A percentile compares a stretch with the other conserved stretches of the same genome.
Conservation (phyloP, 1,284 basidiomycete genomes). For the Cystobasidium pallidum region DNA sequence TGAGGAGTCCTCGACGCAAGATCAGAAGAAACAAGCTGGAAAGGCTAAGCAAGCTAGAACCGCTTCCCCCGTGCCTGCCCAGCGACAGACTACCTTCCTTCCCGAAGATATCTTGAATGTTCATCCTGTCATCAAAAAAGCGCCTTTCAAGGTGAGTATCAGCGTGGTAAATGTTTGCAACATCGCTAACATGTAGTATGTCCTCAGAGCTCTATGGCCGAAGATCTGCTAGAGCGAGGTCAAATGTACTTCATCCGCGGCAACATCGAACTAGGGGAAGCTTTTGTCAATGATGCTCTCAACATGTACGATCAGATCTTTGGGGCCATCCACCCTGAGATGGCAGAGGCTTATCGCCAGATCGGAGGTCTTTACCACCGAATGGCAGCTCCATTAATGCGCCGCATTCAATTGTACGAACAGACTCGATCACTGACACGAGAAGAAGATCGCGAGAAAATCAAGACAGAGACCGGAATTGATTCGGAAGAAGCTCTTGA, state of each 20-base stretch:
- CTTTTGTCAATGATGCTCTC: slow-evolving; percentile 63
- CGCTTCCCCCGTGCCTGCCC: slow-evolving; percentile 48
- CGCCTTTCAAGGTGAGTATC: slow-evolving; percentile 58
- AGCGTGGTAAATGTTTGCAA: too few relatives aligned
- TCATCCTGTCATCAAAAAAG: slow-evolving; percentile 62
- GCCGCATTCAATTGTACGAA: slow-evolving; percentile 43
- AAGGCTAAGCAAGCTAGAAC: slow-evolving; percentile 54
- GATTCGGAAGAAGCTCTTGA: slow-evolving; percentile 47
- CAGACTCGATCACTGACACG: not conserved
- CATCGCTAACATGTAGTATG: slow-evolving; percentile 19
- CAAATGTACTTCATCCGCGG: slow-evolving; percentile 61
- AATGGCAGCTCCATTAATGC: slow-evolving; percentile 43
- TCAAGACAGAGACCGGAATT: slow-evolving; percentile 35
- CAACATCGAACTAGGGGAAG: slow-evolving; percentile 61
- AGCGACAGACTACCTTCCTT: slow-evolving; percentile 58
- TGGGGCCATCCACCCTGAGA: slow-evolving; percentile 64
- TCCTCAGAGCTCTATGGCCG: slow-evolving; percentile 59
- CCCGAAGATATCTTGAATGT: slow-evolving; percentile 62
- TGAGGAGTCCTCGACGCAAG: slow-evolving; percentile 32
- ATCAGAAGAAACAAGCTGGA: slow-evolving; percentile 51
- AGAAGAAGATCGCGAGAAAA: slow-evolving; percentile 39
- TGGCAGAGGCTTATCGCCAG: slow-evolving; percentile 60
- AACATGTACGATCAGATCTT: slow-evolving; percentile 64
- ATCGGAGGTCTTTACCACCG: slow-evolving; percentile 51
- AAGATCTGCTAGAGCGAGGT: slow-evolving; percentile 63